Conservation (phyloP, 2,329 filamentous ascomycete genomes). For the Pyrenophora teres region DNA sequence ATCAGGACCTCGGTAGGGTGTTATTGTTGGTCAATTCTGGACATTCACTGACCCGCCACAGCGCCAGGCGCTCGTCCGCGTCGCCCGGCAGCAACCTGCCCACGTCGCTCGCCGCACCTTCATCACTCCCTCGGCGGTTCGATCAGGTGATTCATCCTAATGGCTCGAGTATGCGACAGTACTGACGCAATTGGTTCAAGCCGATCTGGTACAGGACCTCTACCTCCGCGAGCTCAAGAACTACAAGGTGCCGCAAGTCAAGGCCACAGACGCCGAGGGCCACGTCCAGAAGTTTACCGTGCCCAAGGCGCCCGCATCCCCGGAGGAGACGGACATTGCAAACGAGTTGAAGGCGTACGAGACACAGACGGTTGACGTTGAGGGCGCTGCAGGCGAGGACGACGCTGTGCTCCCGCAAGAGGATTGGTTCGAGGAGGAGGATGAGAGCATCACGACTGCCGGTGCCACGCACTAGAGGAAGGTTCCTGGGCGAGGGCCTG, state of each 20-base stretch:
- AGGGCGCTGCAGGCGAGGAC: conserved; percentile 70
- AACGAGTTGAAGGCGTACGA: conserved; percentile 94
- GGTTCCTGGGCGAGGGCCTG: conserved; percentile 15
- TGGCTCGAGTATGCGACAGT: conserved; percentile 19
- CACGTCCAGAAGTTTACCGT: conserved; percentile 86
- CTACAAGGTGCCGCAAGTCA: conserved; percentile 86
- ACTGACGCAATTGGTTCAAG: conserved; percentile 58
- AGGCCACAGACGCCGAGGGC: conserved; percentile 84
- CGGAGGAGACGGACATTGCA: conserved; percentile 92
- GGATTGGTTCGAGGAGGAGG: conserved; percentile 84
- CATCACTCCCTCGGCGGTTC: conserved; percentile 63
- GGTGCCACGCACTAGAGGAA: conserved; percentile 38
- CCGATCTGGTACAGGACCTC: conserved; percentile 96
- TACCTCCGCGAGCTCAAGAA: conserved; percentile 95
- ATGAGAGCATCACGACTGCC: conserved; percentile 54
- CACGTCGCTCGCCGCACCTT: conserved; percentile 65
- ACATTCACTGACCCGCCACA: conserved; percentile 46
- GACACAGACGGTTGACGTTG: conserved; percentile 89
- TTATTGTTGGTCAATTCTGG: conserved; percentile 6
- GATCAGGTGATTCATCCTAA: conserved; percentile 61
- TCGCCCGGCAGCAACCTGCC: conserved; percentile 61
- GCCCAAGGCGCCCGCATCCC: conserved; percentile 81
- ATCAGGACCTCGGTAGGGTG: conserved; percentile 64
- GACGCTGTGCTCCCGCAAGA: conserved; percentile 66
- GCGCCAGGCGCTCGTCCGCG: conserved; percentile 66